A percentile compares a stretch with the other conserved stretches of the same genome.
Evolutionary conservation across 208 protist species (phyloP).

Genomic region (Trypanosoma vivax): DNA sequence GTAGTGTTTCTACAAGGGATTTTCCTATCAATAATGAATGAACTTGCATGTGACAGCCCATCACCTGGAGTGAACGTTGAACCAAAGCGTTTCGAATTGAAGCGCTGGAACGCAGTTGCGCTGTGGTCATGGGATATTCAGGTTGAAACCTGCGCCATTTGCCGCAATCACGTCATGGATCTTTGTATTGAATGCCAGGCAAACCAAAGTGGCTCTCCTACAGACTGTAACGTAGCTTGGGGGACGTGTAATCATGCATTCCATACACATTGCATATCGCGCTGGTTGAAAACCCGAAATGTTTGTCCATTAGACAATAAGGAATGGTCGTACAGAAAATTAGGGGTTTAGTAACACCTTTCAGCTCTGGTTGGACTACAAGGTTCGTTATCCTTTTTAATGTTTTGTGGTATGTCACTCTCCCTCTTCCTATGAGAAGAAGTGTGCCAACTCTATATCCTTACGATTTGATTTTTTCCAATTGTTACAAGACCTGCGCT

Average conservation of each 20-base stretch:
- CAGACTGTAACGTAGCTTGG: constrained; percentile 97
- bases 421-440: too few species aligned
- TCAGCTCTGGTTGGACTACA: background rate
- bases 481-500: too few species aligned
- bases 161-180: constrained; percentile 99
- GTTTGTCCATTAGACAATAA: constrained; percentile 97
- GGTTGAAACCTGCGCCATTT: constrained; percentile 98
- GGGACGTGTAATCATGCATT: constrained; percentile 98
- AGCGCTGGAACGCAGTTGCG: constrained; percentile 98
- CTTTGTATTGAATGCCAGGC: constrained; percentile 98
- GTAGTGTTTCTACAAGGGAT: background rate
- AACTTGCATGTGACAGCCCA: background rate
- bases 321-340: constrained; percentile 97
- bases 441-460: too few species aligned
- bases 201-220: constrained; percentile 87
- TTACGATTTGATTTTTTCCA: too few species aligned
- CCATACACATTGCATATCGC: constrained; percentile 98
- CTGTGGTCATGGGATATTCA: constrained; percentile 98
- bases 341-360: constrained; percentile 74
- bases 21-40: constrained; percentile 9
- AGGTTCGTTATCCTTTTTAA: background rate
- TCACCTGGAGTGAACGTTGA: constrained; percentile 12
- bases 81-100: constrained; percentile 76
- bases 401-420: background rate
- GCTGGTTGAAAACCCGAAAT: constrained; percentile 98